These are phyloP conservation scores for Chrysanthemum makinoi DNA, from an alignment of 129 eudicot species.

Conservation along the genomic window DNA sequence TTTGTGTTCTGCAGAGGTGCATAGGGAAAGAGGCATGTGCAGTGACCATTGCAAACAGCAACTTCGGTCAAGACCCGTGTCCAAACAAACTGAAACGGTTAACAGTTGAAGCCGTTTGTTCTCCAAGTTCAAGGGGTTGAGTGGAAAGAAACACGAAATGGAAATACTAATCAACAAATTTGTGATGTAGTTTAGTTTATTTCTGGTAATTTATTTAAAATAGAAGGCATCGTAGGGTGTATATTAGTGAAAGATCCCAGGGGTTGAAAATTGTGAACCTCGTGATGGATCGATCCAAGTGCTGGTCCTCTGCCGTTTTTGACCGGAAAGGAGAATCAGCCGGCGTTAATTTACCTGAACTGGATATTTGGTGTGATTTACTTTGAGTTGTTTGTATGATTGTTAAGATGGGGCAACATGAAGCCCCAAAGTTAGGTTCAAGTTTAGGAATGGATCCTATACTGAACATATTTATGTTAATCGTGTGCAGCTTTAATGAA, in stretches of 20 bases:
- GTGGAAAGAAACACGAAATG: slow-evolving; percentile 15
- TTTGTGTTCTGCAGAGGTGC: slow-evolving; percentile 43
- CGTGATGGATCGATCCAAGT: slow-evolving; percentile 34
- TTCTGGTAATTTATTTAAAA: slow-evolving; percentile 18
- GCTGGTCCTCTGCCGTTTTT: slow-evolving; percentile 46
- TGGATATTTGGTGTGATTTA: slow-evolving; percentile 37
- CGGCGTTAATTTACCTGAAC: slow-evolving; percentile 6
- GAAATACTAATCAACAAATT: slow-evolving; percentile 30
- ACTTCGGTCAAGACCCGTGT: slow-evolving; percentile 61
- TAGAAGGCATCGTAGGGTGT: slow-evolving; percentile 30
- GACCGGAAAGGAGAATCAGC: slow-evolving; percentile 48
- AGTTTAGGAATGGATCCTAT: slow-evolving; percentile 67
- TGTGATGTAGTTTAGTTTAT: slow-evolving; percentile 36
- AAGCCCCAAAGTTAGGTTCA: slow-evolving; percentile 41
- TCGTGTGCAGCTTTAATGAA: slow-evolving; percentile 39
- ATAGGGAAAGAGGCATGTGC: slow-evolving; percentile 53
- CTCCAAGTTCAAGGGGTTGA: slow-evolving; percentile 37
- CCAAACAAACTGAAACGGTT: slow-evolving; percentile 51
- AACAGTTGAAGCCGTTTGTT: slow-evolving; percentile 58
- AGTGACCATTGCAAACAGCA: slow-evolving; percentile 46
- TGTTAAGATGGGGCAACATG: slow-evolving; percentile 25
- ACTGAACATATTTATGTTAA: slow-evolving; percentile 39
- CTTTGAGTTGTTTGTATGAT: slow-evolving; percentile 35
- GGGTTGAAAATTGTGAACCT: slow-evolving; percentile 42
- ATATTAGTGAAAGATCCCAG: slow-evolving; percentile 40